These are phyloP conservation scores for Phytophthora hibernalis DNA, from an alignment of 352 stramenopile species.

Conservation along the genomic window DNA sequence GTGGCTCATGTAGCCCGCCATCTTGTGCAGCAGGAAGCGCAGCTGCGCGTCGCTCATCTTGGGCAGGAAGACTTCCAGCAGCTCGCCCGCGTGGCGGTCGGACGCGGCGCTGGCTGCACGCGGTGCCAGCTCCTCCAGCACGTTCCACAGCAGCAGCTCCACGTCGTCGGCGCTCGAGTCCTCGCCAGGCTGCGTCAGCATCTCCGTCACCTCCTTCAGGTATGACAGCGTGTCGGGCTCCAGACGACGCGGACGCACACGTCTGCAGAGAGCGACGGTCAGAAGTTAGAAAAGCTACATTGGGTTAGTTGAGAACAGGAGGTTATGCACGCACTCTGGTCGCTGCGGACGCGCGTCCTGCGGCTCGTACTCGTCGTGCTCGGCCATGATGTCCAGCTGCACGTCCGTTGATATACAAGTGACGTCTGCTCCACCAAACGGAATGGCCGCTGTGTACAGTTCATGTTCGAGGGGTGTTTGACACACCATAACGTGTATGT, in stretches of 20 bases:
- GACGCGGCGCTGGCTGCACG: slow-evolving; percentile 77
- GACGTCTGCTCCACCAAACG: not conserved
- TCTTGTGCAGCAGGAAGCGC: slow-evolving; percentile 81
- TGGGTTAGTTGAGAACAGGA: not conserved
- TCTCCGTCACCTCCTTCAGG: slow-evolving; percentile 84
- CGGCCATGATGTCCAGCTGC: slow-evolving; percentile 22
- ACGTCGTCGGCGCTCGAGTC: slow-evolving; percentile 66
- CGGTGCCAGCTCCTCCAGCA: slow-evolving; percentile 80
- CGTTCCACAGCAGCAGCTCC: slow-evolving; percentile 80
- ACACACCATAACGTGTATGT: too few species aligned
- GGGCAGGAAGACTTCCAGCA: slow-evolving; percentile 75
- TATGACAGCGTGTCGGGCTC: slow-evolving; percentile 85
- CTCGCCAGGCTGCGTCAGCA: slow-evolving; percentile 60
- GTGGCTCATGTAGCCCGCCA: slow-evolving; percentile 81
- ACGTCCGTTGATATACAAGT: slow-evolving; percentile 21
- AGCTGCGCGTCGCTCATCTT: slow-evolving; percentile 79
- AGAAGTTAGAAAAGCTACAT: not conserved
- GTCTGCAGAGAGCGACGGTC: slow-evolving; percentile 36
- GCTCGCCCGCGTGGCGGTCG: slow-evolving; percentile 74
- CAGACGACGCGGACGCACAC: slow-evolving; percentile 72
- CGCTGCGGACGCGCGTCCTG: slow-evolving; percentile 26
- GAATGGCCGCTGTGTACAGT: not conserved
- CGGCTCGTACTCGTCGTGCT: slow-evolving; percentile 23
- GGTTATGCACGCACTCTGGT: slow-evolving; percentile 33
- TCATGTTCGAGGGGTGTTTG: not conserved